Base-by-base conservation (phyloP, 2,329 filamentous ascomycete species). In the Aspergillus chevalieri region DNA sequence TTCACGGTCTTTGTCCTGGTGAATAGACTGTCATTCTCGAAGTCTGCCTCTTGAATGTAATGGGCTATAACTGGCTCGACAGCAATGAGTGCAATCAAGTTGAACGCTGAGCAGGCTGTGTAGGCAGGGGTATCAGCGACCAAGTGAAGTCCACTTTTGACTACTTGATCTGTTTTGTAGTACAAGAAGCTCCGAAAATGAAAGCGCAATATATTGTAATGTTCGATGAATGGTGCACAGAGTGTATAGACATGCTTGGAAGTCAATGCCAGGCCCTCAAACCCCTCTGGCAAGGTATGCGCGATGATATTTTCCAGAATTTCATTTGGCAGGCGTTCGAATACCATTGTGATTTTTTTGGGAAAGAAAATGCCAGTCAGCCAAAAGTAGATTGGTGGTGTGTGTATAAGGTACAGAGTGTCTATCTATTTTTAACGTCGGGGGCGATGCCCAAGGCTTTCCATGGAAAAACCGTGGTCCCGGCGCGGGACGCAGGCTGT, bases 191-290 rank as follows among this genome's bases (percentile, higher is more conserved):
- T 22, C 43, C 44, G 54, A 42, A 57, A 61, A 46, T 51, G 57
- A 39, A 44, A 51, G 53, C 57, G 52, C 22, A 62, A 52, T 49
- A 46, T 48, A 50, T 62, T 59, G 47, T 62, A 50, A 47, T 51
- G 47, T 34, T 52, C 21, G 38, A 61, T 51, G 41, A 59, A 60
- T 15, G 56, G 49, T 44, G 47, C 53, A 47, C 58, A 62, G 47
- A 49, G 45, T 38, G 45, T 44, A 46, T 60, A 52, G 47, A 57
- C 50, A 50, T 38, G 49, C 49, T 52, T 60, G 50, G 56, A 62
- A 44, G 56, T 60, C 41, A 57, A 52, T 50, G 57, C 58, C 38
- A 61, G 38, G 48, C 51, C 57, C 51, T 60, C 57, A 44, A 62
- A 62, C 12, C 55, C 51, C 39, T 55, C 44, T 47, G 58, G 50